phyloP scores from a whole-genome alignment of 352 stramenopile species.

The Globisporangium abappressorium region DNA sequence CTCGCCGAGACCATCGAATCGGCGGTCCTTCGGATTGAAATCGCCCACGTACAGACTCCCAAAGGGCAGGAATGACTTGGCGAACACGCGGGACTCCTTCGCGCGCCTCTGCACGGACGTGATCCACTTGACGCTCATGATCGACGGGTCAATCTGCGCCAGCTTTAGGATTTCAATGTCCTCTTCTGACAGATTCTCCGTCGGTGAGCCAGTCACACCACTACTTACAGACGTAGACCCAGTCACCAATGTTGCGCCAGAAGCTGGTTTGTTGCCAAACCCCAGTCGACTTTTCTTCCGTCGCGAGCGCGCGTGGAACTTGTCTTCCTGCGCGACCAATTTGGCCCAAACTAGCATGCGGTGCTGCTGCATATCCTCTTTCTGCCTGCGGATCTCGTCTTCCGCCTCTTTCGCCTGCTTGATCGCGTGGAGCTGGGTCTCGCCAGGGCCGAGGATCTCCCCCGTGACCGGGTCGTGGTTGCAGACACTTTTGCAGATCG shows the following conservation, averaged over 20 bases:
- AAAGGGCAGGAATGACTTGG: conserved; percentile 59
- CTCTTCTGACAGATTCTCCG: conserved; percentile 10
- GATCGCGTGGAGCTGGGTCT: conserved; percentile 47
- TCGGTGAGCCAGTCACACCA: not conserved
- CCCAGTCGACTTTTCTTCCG: conserved; percentile 37
- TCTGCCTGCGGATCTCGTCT: conserved; percentile 38
- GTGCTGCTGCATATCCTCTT: conserved; percentile 59
- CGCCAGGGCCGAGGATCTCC: conserved; percentile 57
- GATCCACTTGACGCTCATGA: conserved; percentile 53
- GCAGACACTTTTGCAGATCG: conserved; percentile 60
- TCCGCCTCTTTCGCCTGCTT: conserved; percentile 42
- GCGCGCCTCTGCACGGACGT: conserved; percentile 37
- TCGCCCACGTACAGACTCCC: conserved; percentile 78
- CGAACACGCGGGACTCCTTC: conserved; percentile 39
- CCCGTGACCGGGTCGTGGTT: conserved; percentile 51
- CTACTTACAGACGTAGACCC: not conserved
- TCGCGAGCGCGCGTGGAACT: conserved; percentile 17
- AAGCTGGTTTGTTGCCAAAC: conserved; percentile 19
- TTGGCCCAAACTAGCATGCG: conserved; percentile 63
- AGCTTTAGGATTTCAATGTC: conserved; percentile 15
- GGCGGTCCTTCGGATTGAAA: conserved; percentile 39
- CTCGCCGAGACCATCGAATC: conserved; percentile 80
- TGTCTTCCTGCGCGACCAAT: conserved; percentile 34
- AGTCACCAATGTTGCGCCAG: not conserved
- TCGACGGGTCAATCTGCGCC: conserved; percentile 26